Percentiles rank a stretch among this genome's conserved stretches.
Evolutionary conservation across 2,329 filamentous ascomycete species (phyloP).

Genomic region (Dothidotthia symphoricarpi): DNA sequence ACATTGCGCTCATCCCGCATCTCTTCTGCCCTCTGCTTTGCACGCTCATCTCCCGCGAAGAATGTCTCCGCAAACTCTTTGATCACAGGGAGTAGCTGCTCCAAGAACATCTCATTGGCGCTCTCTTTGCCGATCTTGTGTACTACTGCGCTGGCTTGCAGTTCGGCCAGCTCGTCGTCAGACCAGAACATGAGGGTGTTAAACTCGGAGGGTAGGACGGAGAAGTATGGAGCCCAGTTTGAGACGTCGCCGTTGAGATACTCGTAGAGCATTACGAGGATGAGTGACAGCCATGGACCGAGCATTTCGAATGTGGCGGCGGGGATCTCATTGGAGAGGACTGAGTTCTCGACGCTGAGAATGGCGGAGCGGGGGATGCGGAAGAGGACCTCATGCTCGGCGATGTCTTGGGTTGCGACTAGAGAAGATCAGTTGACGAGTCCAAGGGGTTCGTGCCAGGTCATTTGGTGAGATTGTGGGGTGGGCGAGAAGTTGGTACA

Average conservation of each 20-base stretch:
- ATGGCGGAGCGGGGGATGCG: conserved; percentile 71
- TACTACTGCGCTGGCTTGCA: conserved; percentile 75
- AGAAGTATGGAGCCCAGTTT: conserved; percentile 74
- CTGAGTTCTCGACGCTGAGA: conserved; percentile 71
- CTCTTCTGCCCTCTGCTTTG: conserved; percentile 38
- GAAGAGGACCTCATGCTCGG: conserved; percentile 74
- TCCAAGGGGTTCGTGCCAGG: not conserved
- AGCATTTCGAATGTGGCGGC: conserved; percentile 35
- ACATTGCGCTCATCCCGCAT: conserved; percentile 52
- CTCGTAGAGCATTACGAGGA: conserved; percentile 81
- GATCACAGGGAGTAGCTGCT: conserved; percentile 56
- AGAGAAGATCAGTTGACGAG: conserved; percentile 11
- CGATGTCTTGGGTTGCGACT: conserved; percentile 72
- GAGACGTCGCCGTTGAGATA: conserved; percentile 59
- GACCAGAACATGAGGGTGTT: conserved; percentile 92
- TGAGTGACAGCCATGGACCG: conserved; percentile 58
- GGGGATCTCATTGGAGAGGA: conserved; percentile 57
- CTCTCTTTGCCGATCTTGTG: conserved; percentile 71
- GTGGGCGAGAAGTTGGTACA: not conserved
- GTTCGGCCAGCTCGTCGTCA: conserved; percentile 63
- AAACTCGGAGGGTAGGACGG: conserved; percentile 68
- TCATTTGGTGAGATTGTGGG: not conserved
- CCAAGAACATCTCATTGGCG: conserved; percentile 68
- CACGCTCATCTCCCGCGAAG: conserved; percentile 39
- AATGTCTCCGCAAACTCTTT: conserved; percentile 40